Evolutionary conservation across 805 yeast species (phyloP).

Genomic region (Komagataella ulmi): DNA sequence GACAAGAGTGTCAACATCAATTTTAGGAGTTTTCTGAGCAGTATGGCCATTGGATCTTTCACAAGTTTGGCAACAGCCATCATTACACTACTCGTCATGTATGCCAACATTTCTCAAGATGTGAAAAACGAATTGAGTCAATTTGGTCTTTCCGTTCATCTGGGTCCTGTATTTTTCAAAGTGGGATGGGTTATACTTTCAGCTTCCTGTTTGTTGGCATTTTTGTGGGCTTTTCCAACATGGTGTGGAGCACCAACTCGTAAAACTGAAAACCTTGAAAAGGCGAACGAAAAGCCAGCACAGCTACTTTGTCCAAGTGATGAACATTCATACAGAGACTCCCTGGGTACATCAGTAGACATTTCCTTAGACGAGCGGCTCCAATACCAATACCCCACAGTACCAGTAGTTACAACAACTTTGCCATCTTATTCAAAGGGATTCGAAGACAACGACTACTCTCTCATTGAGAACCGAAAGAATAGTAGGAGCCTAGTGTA

Average conservation of each 20-base stretch:
- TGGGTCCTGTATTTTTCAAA: conserved; percentile 28
- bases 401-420: not conserved
- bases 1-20: conserved; percentile 18
- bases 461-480: not conserved
- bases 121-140: conserved; percentile 20
- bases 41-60: conserved; percentile 20
- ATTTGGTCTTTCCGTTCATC: conserved; percentile 31
- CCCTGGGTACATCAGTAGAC: not conserved
- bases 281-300: not conserved
- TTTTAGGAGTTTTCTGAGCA: conserved; percentile 22
- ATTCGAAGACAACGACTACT: not conserved
- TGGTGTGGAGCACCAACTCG: not conserved
- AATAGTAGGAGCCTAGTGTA: not conserved
- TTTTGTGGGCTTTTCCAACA: not conserved
- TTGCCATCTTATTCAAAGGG: not conserved
- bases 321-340: not conserved
- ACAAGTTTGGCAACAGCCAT: conserved; percentile 18
- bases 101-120: conserved; percentile 13
- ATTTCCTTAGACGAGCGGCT: not conserved
- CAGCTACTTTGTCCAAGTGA: not conserved
- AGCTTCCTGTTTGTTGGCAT: not conserved
- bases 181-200: conserved; percentile 21
- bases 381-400: not conserved
- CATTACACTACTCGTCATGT: conserved; percentile 16
- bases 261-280: not conserved